phyloP scores from a whole-genome alignment of 371 early-diverging fungal species.

The Mortierella sp. region DNA sequence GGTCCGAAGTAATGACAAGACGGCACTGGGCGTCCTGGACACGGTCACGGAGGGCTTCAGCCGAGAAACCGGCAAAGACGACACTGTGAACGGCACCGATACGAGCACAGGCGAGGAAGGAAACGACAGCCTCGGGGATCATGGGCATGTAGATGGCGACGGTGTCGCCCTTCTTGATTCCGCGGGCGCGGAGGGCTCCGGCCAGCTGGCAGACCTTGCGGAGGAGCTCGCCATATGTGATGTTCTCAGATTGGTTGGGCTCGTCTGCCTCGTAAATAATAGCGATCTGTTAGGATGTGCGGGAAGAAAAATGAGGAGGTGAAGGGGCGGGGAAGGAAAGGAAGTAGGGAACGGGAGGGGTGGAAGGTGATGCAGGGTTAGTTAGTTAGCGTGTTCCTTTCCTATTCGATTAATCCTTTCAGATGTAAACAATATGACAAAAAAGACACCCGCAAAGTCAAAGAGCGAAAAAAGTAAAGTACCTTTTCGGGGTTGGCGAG shows the following conservation, averaged over 20 bases:
- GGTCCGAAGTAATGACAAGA: constrained; percentile 87
- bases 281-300: constrained; percentile 70
- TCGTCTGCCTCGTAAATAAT: constrained; percentile 94
- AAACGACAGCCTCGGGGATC: constrained; percentile 94
- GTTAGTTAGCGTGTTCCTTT: neutral
- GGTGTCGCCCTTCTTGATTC: constrained; percentile 91
- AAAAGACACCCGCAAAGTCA: constrained; percentile 94
- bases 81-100: constrained; percentile 93
- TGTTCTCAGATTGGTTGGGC: constrained; percentile 75
- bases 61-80: constrained; percentile 95
- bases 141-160: constrained; percentile 98
- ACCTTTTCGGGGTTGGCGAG: constrained; percentile 73
- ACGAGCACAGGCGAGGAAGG: constrained; percentile 95
- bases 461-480: constrained; percentile 69
- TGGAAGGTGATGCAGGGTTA: too few species aligned
- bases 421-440: constrained; percentile 88
- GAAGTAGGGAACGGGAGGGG: too few species aligned
- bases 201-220: constrained; percentile 87
- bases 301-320: neutral
- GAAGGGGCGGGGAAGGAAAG: neutral
- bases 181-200: constrained; percentile 82
- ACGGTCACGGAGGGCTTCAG: constrained; percentile 89
- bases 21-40: constrained; percentile 83
- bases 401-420: neutral
- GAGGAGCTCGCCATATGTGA: constrained; percentile 90